A percentile compares a stretch with the other conserved stretches of the same genome.
These are phyloP conservation scores for Alternaria panax DNA, from an alignment of 2,329 filamentous ascomycete species.

Conservation along the genomic window DNA sequence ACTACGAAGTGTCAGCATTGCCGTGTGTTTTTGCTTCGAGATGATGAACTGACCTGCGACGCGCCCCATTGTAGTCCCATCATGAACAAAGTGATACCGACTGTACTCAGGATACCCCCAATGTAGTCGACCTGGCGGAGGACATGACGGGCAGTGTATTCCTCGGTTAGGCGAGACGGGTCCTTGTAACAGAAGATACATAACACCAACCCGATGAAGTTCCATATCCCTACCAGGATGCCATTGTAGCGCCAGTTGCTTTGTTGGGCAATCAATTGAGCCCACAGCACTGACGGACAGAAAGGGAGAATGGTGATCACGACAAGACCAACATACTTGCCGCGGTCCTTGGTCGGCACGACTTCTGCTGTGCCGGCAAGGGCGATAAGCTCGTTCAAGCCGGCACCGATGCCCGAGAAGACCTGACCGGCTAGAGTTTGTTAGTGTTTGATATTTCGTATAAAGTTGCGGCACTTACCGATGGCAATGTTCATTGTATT, in stretches of 20 bases:
- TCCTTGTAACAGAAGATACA: constrained; percentile 56
- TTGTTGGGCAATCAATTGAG: constrained; percentile 61
- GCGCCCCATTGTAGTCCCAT: constrained; percentile 50
- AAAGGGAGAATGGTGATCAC: constrained; percentile 70
- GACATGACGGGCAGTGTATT: constrained; percentile 46
- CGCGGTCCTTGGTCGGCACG: constrained; percentile 70
- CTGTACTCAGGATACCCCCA: constrained; percentile 40
- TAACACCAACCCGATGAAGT: constrained; percentile 60
- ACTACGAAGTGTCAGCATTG: constrained; percentile 59
- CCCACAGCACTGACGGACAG: constrained; percentile 68
- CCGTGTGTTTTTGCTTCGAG: background rate
- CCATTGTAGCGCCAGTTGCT: constrained; percentile 65
- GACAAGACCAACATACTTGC: constrained; percentile 67
- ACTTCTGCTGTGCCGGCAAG: constrained; percentile 73
- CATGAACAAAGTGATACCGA: constrained; percentile 45
- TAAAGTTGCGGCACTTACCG: constrained; percentile 21
- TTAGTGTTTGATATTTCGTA: constrained; percentile 1
- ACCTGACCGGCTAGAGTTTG: constrained; percentile 43
- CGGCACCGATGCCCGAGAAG: constrained; percentile 70
- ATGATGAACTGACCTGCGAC: constrained; percentile 38
- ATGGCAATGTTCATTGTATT: constrained; percentile 43
- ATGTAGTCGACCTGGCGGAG: constrained; percentile 43
- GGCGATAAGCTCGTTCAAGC: constrained; percentile 72
- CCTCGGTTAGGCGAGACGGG: constrained; percentile 48
- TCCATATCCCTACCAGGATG: constrained; percentile 61